Evolutionary conservation across 805 yeast genomes (phyloP).

Genomic region (Priceomyces carsonii): DNA sequence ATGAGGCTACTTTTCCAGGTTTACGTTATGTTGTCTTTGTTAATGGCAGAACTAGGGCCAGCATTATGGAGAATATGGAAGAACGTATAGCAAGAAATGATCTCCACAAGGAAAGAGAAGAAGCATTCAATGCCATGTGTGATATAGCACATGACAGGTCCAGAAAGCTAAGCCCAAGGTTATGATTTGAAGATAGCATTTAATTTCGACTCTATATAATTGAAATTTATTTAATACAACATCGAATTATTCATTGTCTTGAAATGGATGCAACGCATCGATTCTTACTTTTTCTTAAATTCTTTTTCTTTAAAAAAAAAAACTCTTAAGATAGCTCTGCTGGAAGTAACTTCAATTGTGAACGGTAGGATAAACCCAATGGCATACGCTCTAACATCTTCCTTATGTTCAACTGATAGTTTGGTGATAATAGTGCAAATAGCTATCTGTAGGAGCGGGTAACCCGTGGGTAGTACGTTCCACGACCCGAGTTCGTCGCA

Average conservation of each 20-base stretch:
- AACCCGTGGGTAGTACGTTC: slow-evolving; percentile 1
- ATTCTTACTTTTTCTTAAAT: no score
- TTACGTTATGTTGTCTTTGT: slow-evolving; percentile 87
- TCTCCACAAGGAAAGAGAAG: slow-evolving; percentile 53
- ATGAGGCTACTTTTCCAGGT: slow-evolving; percentile 65
- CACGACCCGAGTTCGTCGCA: no score
- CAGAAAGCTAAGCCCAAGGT: slow-evolving; percentile 45
- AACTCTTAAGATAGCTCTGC: no score
- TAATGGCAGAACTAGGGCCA: slow-evolving; percentile 71
- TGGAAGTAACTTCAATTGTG: no score
- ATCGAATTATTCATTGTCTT: not conserved
- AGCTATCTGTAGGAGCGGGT: slow-evolving; percentile 1
- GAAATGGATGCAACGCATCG: no score
- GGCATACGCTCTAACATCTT: no score
- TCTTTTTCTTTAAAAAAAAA: no score
- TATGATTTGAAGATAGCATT: not conserved
- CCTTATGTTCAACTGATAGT: no score
- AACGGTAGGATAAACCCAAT: no score
- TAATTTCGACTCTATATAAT: no score
- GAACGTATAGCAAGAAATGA: slow-evolving; percentile 58
- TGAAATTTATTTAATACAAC: no score
- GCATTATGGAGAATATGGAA: slow-evolving; percentile 64
- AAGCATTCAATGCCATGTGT: slow-evolving; percentile 86
- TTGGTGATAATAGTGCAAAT: no score
- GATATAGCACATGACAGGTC: slow-evolving; percentile 85